phyloP scores from a whole-genome alignment of 108 stramenopile species.

The Nitzschia palea region DNA sequence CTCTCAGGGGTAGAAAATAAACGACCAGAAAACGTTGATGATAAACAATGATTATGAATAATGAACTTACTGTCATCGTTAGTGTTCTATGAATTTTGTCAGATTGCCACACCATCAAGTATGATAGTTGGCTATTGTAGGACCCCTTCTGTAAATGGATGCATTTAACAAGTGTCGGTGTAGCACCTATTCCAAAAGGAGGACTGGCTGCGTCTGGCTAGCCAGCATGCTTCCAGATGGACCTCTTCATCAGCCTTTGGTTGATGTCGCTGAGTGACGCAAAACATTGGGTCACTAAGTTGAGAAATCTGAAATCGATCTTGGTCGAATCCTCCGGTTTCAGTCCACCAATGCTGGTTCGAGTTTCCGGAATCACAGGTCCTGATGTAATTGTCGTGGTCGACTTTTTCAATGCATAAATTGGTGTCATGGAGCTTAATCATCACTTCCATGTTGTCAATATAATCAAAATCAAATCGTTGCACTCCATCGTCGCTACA shows the following conservation, averaged over 20 bases:
- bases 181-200: slow-evolving; percentile 16
- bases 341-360: background rate
- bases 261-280: slow-evolving; percentile 27
- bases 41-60: no score
- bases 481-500: slow-evolving; percentile 7
- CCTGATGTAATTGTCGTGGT: background rate
- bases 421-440: slow-evolving; percentile 10
- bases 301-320: background rate
- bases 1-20: no score
- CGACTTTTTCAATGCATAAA: background rate
- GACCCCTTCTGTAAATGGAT: no score
- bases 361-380: background rate
- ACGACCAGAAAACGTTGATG: no score
- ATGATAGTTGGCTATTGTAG: no score
- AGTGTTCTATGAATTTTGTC: no score
- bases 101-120: no score
- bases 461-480: slow-evolving; percentile 9
- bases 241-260: slow-evolving; percentile 21
- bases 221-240: slow-evolving; percentile 2
- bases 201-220: slow-evolving; percentile 8
- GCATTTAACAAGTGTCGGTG: background rate
- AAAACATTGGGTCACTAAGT: background rate
- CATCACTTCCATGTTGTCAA: slow-evolving; percentile 1
- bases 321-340: background rate
- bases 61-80: no score